These are phyloP conservation scores for Candida dajiaensis DNA, from an alignment of 805 yeast species.

Conservation along the genomic window DNA sequence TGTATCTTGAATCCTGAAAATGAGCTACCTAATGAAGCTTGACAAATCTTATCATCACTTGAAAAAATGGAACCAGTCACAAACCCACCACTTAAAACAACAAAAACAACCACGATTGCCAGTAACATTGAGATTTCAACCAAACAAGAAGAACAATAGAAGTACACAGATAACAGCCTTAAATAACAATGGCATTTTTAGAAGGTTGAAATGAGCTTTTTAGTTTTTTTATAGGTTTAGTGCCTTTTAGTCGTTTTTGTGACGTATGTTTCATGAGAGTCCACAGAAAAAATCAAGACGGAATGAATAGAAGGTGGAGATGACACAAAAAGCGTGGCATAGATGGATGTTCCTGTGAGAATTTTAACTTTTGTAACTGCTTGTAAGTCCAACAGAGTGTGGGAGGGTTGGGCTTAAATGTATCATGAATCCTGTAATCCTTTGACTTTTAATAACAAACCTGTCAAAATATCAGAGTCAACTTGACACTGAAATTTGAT, in stretches of 20 bases:
- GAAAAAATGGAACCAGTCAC: background rate
- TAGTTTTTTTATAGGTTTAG: background rate
- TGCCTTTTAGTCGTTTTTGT: background rate
- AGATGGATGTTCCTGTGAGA: background rate
- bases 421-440: background rate
- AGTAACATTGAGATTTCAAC: background rate
- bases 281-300: no score
- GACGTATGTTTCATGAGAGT: background rate
- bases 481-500: slow-evolving; percentile 44
- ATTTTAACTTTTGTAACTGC: no score
- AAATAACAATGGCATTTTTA: background rate
- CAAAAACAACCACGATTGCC: background rate
- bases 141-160: background rate
- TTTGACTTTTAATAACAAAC: slow-evolving; percentile 1
- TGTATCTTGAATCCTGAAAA: slow-evolving; percentile 55
- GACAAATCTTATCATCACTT: slow-evolving; percentile 28
- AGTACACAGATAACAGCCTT: background rate
- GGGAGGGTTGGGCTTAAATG: no score
- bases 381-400: no score
- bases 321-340: background rate
- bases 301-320: background rate
- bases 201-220: background rate
- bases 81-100: slow-evolving; percentile 1
- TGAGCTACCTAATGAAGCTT: slow-evolving; percentile 22
- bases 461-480: slow-evolving; percentile 26